Conservation (phyloP, 2,329 filamentous ascomycete species). For the Calycina marina region DNA sequence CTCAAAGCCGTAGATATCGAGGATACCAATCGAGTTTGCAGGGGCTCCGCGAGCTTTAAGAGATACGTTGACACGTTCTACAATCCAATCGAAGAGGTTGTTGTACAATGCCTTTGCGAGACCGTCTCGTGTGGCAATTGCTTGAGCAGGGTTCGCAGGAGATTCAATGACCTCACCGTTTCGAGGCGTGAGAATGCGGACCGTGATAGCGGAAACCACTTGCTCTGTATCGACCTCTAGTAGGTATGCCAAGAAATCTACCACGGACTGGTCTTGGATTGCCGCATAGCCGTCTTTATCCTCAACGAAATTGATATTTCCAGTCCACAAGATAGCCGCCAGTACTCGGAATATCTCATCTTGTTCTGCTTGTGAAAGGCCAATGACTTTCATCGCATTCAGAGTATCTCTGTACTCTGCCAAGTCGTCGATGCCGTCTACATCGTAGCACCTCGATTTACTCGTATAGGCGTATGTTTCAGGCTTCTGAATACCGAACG, state of each 20-base stretch:
- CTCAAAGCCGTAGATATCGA: conserved; percentile 98
- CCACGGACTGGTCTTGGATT: conserved; percentile 76
- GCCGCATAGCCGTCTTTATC: conserved; percentile 80
- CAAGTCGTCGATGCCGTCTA: conserved; percentile 83
- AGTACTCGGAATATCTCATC: conserved; percentile 96
- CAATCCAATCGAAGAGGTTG: conserved; percentile 98
- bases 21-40: conserved; percentile 79
- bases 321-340: conserved; percentile 81
- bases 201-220: conserved; percentile 76
- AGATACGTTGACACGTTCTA: conserved; percentile 79
- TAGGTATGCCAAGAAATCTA: conserved; percentile 88
- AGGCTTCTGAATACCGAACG: conserved; percentile 81
- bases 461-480: conserved; percentile 91
- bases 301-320: conserved; percentile 83
- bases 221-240: conserved; percentile 72
- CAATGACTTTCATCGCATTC: conserved; percentile 90
- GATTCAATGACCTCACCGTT: conserved; percentile 54
- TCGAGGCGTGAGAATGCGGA: conserved; percentile 63
- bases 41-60: conserved; percentile 63
- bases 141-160: conserved; percentile 78
- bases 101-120: conserved; percentile 92
- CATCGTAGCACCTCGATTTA: conserved; percentile 85
- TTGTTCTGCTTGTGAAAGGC: conserved; percentile 74
- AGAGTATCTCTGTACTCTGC: conserved; percentile 83
- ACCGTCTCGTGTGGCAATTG: conserved; percentile 74